These are phyloP conservation scores for Cercospora beticola DNA, from an alignment of 2,329 filamentous ascomycete genomes.

Conservation along the genomic window DNA sequence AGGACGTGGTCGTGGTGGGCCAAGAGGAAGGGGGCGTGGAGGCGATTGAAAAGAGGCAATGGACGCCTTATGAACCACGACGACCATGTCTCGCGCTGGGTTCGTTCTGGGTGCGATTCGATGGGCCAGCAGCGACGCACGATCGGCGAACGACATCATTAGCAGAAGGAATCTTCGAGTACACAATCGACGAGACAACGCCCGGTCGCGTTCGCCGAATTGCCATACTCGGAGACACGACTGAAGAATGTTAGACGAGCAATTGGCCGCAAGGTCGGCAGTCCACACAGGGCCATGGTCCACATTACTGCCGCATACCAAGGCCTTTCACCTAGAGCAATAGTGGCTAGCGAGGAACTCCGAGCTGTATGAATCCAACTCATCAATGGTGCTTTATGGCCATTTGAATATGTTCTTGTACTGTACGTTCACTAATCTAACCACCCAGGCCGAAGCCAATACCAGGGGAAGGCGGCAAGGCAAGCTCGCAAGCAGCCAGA, in stretches of 20 bases:
- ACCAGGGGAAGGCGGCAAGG: neutral
- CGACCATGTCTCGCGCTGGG: neutral
- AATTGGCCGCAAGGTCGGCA: neutral
- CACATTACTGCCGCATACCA: neutral
- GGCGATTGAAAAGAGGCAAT: slow-evolving; percentile 17
- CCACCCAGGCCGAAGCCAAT: neutral
- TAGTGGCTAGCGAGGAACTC: neutral
- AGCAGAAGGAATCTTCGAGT: neutral
- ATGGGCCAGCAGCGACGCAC: neutral
- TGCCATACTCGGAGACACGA: neutral
- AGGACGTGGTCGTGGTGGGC: slow-evolving; percentile 30
- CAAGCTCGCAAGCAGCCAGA: neutral
- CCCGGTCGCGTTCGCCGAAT: neutral
- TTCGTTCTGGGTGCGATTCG: neutral
- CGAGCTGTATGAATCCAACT: neutral
- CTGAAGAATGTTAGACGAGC: neutral
- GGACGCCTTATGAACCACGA: neutral
- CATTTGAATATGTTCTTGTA: neutral
- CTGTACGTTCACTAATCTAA: neutral
- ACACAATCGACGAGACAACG: neutral
- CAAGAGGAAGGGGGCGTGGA: slow-evolving; percentile 31
- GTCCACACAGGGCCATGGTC: neutral
- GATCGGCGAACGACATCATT: neutral
- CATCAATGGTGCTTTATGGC: neutral
- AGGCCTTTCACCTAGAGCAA: neutral